Percentiles rank a stretch among this genome's conserved stretches.
Conservation (phyloP, 2,329 filamentous ascomycete species). For the Byssothecium circinans region DNA sequence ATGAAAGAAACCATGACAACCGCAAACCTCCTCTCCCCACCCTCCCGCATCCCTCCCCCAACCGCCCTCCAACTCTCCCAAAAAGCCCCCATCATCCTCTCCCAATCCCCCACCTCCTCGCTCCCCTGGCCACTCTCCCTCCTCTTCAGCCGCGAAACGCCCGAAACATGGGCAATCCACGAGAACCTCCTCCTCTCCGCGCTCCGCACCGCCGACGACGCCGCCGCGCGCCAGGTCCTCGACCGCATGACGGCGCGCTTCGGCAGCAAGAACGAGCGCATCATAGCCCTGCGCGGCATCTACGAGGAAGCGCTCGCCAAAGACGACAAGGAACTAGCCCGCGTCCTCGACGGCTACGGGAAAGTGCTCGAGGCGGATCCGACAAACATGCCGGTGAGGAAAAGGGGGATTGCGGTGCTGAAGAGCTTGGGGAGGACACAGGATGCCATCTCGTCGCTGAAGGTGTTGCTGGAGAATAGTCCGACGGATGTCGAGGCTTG, state of each 20-base stretch:
- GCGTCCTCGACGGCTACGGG: constrained; percentile 76
- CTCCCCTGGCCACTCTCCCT: constrained; percentile 57
- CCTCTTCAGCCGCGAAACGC: constrained; percentile 62
- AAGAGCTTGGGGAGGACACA: constrained; percentile 68
- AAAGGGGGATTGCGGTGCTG: constrained; percentile 79
- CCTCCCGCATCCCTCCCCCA: constrained; percentile 42
- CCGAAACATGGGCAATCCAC: constrained; percentile 80
- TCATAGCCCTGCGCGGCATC: constrained; percentile 80
- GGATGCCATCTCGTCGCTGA: constrained; percentile 75
- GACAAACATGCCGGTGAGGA: constrained; percentile 81
- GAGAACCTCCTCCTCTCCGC: constrained; percentile 86
- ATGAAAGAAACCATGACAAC: constrained; percentile 23
- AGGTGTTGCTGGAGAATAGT: constrained; percentile 75
- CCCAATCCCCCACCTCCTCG: constrained; percentile 42
- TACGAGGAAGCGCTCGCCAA: constrained; percentile 80
- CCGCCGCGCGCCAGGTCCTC: constrained; percentile 73
- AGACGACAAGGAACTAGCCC: constrained; percentile 65
- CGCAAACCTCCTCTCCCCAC: constrained; percentile 45
- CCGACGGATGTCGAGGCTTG: constrained; percentile 92
- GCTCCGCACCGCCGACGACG: constrained; percentile 80
- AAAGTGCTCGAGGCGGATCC: constrained; percentile 71
- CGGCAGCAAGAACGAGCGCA: constrained; percentile 78
- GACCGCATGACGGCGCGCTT: constrained; percentile 78
- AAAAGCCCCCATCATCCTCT: constrained; percentile 47
- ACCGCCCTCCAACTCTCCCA: constrained; percentile 52